Base-by-base conservation (phyloP, 2,329 filamentous ascomycete species). In the Penicillium sp. region DNA sequence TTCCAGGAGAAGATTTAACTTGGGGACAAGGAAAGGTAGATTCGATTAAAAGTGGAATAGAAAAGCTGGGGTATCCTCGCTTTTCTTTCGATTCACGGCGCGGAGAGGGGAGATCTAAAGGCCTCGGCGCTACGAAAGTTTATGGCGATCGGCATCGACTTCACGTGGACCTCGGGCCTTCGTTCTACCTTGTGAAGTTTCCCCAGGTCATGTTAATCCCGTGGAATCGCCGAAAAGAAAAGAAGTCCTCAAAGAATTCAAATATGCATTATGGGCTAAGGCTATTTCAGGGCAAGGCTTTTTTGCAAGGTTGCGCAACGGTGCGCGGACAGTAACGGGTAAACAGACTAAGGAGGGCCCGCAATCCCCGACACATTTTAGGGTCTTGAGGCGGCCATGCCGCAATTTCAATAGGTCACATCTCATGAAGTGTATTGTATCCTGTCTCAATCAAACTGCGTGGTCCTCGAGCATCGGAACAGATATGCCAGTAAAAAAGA, bases 401-500 rank as follows among this genome's bases (percentile, higher is more conserved):
- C 29, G 29, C 29, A 32, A 5, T 32, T 8, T 32, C 29, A 11
- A 32, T 32, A 8, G 29, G 4, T 39, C 52, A 69, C 61, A 72
- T 65, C 27, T 71, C 68, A 58, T 75, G 73, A 51, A 85, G 63
- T 2, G 75, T 77, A 48, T 77, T 70, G 58, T 77, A 82, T 4
- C 82, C 82, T 29, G 80, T 78, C 45, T 75, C 75, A 25, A 85
- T 77, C 51, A 86, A 60, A 60, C 82, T 85, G 55, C 77, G 70
- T 7, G 66, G 56, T 2, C 74, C 78, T n/a, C 69, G 65, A 6
- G 79, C 77, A 70, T 93, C 88, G 3, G 80, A 82, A 11, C 85
- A 84, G n/a, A 83, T 85, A 45, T 85, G 83, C 85, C 85, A 90
- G 67, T 90, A 93, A 66, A 90, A 91, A 7, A 93, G 69, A 0